Base-by-base conservation (phyloP, 2,329 filamentous ascomycete genomes). In the Fusarium abutilonis region DNA sequence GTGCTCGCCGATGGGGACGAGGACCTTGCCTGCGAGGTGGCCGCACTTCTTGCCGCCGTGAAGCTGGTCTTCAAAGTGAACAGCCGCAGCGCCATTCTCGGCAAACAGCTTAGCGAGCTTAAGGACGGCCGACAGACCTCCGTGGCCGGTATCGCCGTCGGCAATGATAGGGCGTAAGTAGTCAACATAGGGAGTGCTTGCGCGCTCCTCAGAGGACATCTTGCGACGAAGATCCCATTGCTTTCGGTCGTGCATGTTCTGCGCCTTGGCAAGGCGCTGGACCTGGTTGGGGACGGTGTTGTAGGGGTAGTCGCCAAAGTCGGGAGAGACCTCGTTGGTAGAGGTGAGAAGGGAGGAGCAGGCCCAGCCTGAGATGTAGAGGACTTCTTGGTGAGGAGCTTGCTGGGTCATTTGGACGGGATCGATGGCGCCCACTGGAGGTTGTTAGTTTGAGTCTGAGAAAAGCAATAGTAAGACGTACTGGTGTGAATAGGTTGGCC, bases 351-450 rank as follows among this genome's bases (percentile, higher is more conserved):
- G 86, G 0, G 93, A 94, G 0, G 94, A 98, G 79, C 95, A 98
- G 6, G 95, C 95, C 95, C 95, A 99, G 61, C 95, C 95, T 1
- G 93, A 97, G 63, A 99, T 83, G 78, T 99, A 99, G 41, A 99
- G 84, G 15, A 97, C 91, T 76, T 99, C 94, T 75, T 98, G 95
- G 78, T 98, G 91, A 6, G 91, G 86, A 14, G 95, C 95, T 80
- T 98, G 95, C 77, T 99, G 95, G 44, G 95, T 97, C 95, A 99
- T 98, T 79, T 99, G 95, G 10, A 98, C 88, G n/a, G 95, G 95
- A 74, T 99, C 95, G 77, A 99, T 96, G 58, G 93, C 95, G 69
- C 95, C 95, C 90, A 99, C 91, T 94, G 61, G 1, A 49, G 6
- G 6, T 15, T 52, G 63, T 70, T 52, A 70, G 62, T 31, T 15